Evolutionary conservation across 1,284 basidiomycete species (phyloP).

Genomic region (Meira nashicola): DNA sequence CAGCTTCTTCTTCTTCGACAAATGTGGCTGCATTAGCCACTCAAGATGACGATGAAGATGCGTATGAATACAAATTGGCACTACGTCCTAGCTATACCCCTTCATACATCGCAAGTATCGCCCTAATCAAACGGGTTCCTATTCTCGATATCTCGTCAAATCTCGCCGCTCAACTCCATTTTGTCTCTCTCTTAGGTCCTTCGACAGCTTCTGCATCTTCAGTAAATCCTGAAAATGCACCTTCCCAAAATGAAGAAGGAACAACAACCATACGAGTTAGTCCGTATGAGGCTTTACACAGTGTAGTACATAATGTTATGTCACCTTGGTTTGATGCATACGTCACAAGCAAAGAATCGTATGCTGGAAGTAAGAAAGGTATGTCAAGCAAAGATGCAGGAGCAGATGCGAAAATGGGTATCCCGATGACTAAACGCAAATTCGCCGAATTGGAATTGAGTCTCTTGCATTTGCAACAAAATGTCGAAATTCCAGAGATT

Average conservation of each 20-base stretch:
- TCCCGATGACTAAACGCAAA: constrained; percentile 98
- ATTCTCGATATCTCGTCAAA: constrained; percentile 73
- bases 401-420: constrained; percentile 74
- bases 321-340: constrained; percentile 99
- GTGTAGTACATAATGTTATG: constrained; percentile 91
- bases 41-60: too few relatives aligned
- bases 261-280: constrained; percentile 29
- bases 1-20: too few relatives aligned
- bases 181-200: constrained; percentile 85
- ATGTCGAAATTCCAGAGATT: constrained; percentile 97
- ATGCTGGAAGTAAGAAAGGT: constrained; percentile 23
- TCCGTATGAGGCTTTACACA: constrained; percentile 91
- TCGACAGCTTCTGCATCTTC: constrained; percentile 58
- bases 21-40: too few relatives aligned
- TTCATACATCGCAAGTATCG: constrained; percentile 76
- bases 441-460: constrained; percentile 98
- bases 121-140: constrained; percentile 85
- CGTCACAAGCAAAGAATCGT: constrained; percentile 59
- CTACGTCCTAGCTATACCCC: constrained; percentile 73
- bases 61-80: constrained; percentile 63
- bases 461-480: constrained; percentile 91
- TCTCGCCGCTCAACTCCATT: constrained; percentile 79
- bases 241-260: constrained; percentile 3
- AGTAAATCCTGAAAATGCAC: neutral
- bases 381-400: constrained; percentile 36